phyloP scores from a whole-genome alignment of 2,329 filamentous ascomycete genomes.

The Magnaporthiopsis poae region DNA sequence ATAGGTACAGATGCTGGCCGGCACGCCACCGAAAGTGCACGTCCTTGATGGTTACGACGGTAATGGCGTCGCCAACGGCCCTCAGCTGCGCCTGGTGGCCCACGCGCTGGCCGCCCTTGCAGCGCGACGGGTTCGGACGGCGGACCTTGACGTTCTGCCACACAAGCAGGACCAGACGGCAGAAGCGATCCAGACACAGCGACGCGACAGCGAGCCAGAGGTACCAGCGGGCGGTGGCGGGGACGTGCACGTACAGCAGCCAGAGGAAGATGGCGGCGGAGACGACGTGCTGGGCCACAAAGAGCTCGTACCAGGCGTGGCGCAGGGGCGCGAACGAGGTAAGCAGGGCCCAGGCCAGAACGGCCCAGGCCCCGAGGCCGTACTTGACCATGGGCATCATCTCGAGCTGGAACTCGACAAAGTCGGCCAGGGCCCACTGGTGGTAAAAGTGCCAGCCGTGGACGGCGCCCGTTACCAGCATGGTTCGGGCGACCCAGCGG shows the following conservation, averaged over 20 bases:
- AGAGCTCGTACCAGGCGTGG: constrained; percentile 58
- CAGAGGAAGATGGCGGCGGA: constrained; percentile 53
- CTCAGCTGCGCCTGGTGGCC: constrained; percentile 43
- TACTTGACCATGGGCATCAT: constrained; percentile 58
- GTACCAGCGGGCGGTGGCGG: constrained; percentile 47
- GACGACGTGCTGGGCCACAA: constrained; percentile 57
- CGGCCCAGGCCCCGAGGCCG: constrained; percentile 56
- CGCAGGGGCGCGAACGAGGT: constrained; percentile 55
- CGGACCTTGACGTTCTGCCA: constrained; percentile 43
- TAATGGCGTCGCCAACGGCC: constrained; percentile 41
- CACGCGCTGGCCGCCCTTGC: constrained; percentile 37
- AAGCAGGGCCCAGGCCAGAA: constrained; percentile 56
- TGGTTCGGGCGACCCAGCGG: constrained; percentile 59
- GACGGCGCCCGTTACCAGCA: constrained; percentile 57
- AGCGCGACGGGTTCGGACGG: constrained; percentile 27
- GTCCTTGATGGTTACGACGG: constrained; percentile 49
- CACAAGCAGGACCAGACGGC: constrained; percentile 36
- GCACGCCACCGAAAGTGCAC: constrained; percentile 50
- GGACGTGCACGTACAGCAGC: constrained; percentile 54
- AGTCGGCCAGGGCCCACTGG: constrained; percentile 51
- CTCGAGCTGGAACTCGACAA: constrained; percentile 47
- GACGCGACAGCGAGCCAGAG: constrained; percentile 58
- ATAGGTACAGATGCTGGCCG: constrained; percentile 52
- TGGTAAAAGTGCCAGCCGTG: constrained; percentile 62
- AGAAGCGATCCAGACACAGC: constrained; percentile 52